Base-by-base conservation (phyloP, 805 yeast genomes). In the Candida multigemmis region DNA sequence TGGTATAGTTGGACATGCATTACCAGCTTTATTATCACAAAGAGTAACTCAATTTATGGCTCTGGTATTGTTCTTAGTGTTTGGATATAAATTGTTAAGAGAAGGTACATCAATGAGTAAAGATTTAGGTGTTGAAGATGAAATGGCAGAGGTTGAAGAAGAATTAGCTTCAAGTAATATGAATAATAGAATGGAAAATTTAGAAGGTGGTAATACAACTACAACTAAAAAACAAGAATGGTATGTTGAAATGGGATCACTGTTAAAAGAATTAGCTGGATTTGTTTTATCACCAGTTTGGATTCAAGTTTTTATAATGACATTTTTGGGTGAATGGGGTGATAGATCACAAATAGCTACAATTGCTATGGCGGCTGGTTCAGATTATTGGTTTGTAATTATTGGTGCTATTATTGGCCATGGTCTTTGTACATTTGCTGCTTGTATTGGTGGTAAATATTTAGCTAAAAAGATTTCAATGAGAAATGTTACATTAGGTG, bases 291-390 rank as follows among this genome's bases (percentile, higher is more conserved):
- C 94, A 3, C 97, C 98, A 3, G 59, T 77, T 7, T 91, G 94
- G 87, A 78, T 86, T 38, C 96, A 89, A 61, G 89, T 89, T 4
- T 91, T 91, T 48, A 74, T 75, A 28, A 89, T 91, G 97, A 84
- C 95, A 4, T 91, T 91, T 52, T 60, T 91, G 26, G 98, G 96
- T 34, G 99, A 91, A 60, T 86, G 97, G 94, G 99, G 99, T 27
- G 99, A 91, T 55, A 76, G 98, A 45, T 86, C 96, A 8, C 99
- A 91, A 60, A 85, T 91, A 30, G 95, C 96, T 23, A 91, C 96
- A 18, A 86, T 91, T 44, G 97, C 97, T 21, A 81, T 91, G 93
- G 96, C 97, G 28, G 95, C 98, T 1, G 96, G 96, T 21, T 77
- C 85, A 23, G 81, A 86, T 52, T 91, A 85, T 57, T 77, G 91